These are phyloP conservation scores for Dunaliella primolecta DNA, from an alignment of 139 green algal species.

Conservation along the genomic window DNA sequence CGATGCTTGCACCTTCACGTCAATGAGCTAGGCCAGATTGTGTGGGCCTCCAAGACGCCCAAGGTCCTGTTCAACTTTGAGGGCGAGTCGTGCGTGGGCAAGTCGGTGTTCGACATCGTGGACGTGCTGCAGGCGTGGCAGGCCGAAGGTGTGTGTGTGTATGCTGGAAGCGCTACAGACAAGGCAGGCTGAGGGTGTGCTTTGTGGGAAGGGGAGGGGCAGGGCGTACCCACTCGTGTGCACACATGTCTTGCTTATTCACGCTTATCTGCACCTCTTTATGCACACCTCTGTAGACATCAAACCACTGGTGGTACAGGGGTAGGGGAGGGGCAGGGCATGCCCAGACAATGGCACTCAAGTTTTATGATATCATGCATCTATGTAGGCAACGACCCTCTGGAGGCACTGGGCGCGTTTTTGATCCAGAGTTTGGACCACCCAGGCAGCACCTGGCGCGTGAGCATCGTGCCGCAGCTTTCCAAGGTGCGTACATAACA, in stretches of 20 bases:
- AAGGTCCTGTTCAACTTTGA: conserved; percentile 30
- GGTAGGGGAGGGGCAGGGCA: too few species aligned
- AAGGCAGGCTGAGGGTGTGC: too few species aligned
- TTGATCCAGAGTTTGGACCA: background rate
- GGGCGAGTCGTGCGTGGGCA: conserved; percentile 7
- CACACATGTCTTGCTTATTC: too few species aligned
- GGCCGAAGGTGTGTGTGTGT: conserved; percentile 13
- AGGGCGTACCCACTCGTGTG: too few species aligned
- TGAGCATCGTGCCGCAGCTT: conserved; percentile 29
- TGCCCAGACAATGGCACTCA: too few species aligned
- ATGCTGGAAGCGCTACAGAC: too few species aligned
- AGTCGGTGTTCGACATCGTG: conserved; percentile 23
- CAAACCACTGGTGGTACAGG: too few species aligned
- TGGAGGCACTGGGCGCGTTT: conserved; percentile 32
- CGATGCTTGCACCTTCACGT: conserved; percentile 33
- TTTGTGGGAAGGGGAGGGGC: too few species aligned
- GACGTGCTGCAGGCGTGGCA: conserved; percentile 41
- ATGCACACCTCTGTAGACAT: too few species aligned
- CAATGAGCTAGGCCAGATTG: conserved; percentile 22
- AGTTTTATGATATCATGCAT: too few species aligned
- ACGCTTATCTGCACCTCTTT: too few species aligned
- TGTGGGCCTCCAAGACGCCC: conserved; percentile 12
- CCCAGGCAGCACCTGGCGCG: conserved; percentile 39
- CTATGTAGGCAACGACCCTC: conserved; percentile 29
- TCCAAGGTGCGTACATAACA: too few species aligned